Conservation (phyloP, 2,329 filamentous ascomycete species). For the Paecilomyces sp. region DNA sequence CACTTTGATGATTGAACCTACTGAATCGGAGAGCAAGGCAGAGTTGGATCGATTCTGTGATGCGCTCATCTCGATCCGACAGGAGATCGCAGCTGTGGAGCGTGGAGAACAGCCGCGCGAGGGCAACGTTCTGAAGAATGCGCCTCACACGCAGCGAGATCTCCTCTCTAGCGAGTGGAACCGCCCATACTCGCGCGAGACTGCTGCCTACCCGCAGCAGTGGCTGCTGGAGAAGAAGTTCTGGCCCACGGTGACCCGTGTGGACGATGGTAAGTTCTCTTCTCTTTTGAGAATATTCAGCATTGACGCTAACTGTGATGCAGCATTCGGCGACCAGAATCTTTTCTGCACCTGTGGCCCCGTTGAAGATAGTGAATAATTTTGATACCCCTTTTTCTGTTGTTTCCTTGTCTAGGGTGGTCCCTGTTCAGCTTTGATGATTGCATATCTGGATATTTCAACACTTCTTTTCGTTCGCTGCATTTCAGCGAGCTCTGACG, state of each 20-base stretch:
- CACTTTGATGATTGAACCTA: slow-evolving; percentile 97
- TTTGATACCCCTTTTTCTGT: slow-evolving; percentile 25
- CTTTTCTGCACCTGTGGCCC: slow-evolving; percentile 92
- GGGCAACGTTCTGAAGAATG: slow-evolving; percentile 79
- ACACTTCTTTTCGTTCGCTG: slow-evolving; percentile 3
- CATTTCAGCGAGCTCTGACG: background rate
- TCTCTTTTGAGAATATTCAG: background rate
- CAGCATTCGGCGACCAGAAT: slow-evolving; percentile 84
- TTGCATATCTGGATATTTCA: background rate
- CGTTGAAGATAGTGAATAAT: slow-evolving; percentile 53
- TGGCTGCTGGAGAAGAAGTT: slow-evolving; percentile 94
- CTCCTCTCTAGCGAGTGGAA: slow-evolving; percentile 72
- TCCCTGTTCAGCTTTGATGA: background rate
- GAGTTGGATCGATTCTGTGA: slow-evolving; percentile 93
- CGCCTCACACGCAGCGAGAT: slow-evolving; percentile 80
- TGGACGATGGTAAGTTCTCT: slow-evolving; percentile 77
- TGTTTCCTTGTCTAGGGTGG: background rate
- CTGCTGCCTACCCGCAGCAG: slow-evolving; percentile 77
- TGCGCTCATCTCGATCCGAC: slow-evolving; percentile 75
- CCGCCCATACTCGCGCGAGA: slow-evolving; percentile 70
- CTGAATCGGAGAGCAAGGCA: slow-evolving; percentile 83
- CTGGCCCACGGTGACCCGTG: slow-evolving; percentile 79
- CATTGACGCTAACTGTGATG: slow-evolving; percentile 15
- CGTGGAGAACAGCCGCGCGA: slow-evolving; percentile 66
- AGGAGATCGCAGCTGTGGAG: slow-evolving; percentile 79